Base-by-base conservation (phyloP, 352 stramenopile genomes). In the Pythium pyrilobum region DNA sequence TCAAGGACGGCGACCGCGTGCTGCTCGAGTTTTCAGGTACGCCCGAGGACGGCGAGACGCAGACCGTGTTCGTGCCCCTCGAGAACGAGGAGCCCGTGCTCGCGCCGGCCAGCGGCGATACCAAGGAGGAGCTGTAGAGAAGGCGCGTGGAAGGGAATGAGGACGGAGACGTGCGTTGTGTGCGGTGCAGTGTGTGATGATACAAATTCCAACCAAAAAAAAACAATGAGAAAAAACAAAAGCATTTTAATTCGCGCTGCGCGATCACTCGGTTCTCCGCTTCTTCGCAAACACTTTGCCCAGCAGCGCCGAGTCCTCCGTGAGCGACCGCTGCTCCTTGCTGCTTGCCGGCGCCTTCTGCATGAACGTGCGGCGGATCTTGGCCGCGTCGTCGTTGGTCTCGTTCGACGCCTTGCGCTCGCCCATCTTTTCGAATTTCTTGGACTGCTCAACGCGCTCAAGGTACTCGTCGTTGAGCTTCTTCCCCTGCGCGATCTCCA, bases 401-500 rank as follows among this genome's bases (percentile, higher is more conserved):
- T 38, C 44, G 36, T 60, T 50, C 27, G 9, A 29, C 49, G 65
- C 49, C 74, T 92, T 93, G 49, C 81, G 81, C 50, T 87, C 74
- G 33, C 89, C 82, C 77, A 94, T 92, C 59, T 88, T 89, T 21
- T 89, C 69, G 47, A 92, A 83, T 61, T 88, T 67, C 52, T 95
- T 95, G 18, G 81, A 87, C 64, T 93, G 79, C 37, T 95, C 81
- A 40, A 96, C 83, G 34, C 85, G 84, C 53, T 93, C 85, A 44
- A 96, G 57, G 52, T 92, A 96, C 50, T 73, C 71, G 37, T 92
- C 79, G 64, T 96, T 93, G 55, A 90, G 76, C 62, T 94, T 94
- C 69, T 89, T 89, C 47, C 52, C 74, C 64, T 96, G 82, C 23
- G 85, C 75, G 44, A 96, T 92, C 62, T 94, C 80, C 56, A 92